Conservation (phyloP, 768 basidiomycete species). For the Serendipita sp. region DNA sequence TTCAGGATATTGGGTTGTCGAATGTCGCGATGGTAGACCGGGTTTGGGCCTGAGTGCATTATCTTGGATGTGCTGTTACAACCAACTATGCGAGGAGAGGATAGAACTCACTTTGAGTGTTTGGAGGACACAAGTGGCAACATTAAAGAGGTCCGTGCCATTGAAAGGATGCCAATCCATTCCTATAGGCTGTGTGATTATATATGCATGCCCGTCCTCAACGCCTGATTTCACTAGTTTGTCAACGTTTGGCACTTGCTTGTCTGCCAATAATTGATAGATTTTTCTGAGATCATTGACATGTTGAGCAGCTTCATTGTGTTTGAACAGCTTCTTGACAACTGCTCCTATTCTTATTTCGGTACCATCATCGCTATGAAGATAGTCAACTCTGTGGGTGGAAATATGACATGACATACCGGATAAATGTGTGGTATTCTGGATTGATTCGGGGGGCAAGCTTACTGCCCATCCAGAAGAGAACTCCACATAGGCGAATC, state of each 20-base stretch:
- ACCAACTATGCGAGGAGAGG: neutral
- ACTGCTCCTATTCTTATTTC: neutral
- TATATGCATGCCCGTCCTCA: neutral
- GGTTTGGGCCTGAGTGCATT: neutral
- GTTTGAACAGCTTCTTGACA: neutral
- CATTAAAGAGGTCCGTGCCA: neutral
- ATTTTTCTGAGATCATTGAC: neutral
- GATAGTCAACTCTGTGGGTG: neutral
- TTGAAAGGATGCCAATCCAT: neutral
- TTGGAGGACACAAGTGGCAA: neutral
- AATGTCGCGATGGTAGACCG: conserved; percentile 16
- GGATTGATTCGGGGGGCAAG: neutral
- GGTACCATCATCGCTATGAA: neutral
- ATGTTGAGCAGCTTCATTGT: neutral
- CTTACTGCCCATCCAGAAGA: neutral
- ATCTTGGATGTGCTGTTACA: neutral
- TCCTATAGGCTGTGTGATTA: neutral
- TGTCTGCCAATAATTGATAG: neutral
- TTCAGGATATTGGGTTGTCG: conserved; percentile 15
- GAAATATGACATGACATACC: neutral
- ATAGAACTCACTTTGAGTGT: neutral
- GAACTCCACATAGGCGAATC: neutral
- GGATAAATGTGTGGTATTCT: neutral
- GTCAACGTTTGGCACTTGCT: neutral
- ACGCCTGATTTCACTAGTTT: neutral